These are phyloP conservation scores for Rhodotorula sp. DNA, from an alignment of 1,284 basidiomycete genomes.

Conservation along the genomic window DNA sequence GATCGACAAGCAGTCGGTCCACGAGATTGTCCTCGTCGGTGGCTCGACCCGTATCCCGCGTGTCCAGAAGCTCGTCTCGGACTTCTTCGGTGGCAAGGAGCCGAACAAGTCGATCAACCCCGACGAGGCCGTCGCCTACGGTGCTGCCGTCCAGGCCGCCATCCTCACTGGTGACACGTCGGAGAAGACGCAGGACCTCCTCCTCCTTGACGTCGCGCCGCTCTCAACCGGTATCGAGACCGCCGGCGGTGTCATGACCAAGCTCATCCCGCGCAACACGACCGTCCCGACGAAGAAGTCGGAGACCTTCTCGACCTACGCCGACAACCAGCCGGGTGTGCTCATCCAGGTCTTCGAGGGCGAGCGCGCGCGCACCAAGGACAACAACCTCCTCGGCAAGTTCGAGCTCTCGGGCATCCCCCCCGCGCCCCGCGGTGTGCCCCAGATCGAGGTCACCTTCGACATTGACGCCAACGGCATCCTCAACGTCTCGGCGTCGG, in stretches of 20 bases:
- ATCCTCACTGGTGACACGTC: constrained; percentile 97
- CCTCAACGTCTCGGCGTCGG: constrained; percentile 26
- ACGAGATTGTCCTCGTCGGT: constrained; percentile 97
- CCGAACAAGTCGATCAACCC: constrained; percentile 81
- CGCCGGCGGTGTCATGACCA: constrained; percentile 93
- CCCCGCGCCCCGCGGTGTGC: constrained; percentile 96
- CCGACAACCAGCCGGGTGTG: constrained; percentile 99
- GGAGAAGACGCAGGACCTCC: constrained; percentile 96
- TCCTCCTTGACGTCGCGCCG: constrained; percentile 95
- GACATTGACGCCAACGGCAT: constrained; percentile 79
- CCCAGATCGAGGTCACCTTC: constrained; percentile 97
- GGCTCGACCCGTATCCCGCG: constrained; percentile 98
- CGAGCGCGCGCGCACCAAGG: constrained; percentile 98
- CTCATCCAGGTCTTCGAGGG: constrained; percentile 99
- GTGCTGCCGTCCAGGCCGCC: constrained; percentile 98
- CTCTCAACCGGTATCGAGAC: constrained; percentile 97
- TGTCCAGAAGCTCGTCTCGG: constrained; percentile 95
- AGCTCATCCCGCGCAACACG: constrained; percentile 72
- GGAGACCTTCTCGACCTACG: constrained; percentile 81
- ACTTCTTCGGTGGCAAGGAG: constrained; percentile 95
- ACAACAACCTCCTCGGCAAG: constrained; percentile 98
- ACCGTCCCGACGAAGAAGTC: constrained; percentile 99
- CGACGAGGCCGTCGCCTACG: constrained; percentile 98
- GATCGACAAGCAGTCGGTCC: constrained; percentile 92
- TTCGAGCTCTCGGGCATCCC: constrained; percentile 98